Percentiles rank a stretch among this genome's conserved stretches.
Evolutionary conservation across 1,139 yeast genomes (phyloP).

Genomic region (Debaryomyces nepalensis): DNA sequence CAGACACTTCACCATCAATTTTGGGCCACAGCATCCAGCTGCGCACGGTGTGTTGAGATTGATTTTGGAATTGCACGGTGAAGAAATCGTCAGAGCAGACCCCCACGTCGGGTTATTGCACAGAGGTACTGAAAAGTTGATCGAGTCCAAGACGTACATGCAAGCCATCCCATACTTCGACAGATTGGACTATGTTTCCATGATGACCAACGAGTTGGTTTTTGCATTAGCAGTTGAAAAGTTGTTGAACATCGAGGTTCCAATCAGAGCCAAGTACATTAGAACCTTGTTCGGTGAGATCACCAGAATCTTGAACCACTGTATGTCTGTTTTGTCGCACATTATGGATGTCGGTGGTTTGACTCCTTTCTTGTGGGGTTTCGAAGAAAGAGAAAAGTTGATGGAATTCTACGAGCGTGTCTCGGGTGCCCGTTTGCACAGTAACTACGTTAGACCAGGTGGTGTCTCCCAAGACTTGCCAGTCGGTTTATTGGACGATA

Average conservation of each 20-base stretch:
- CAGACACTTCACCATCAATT: conserved; percentile 86
- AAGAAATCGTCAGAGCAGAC: conserved; percentile 83
- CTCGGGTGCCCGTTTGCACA: conserved; percentile 87
- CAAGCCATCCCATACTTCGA: conserved; percentile 91
- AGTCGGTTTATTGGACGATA: conserved; percentile 83
- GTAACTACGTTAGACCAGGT: conserved; percentile 90
- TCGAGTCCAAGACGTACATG: conserved; percentile 80
- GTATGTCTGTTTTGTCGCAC: conserved; percentile 86
- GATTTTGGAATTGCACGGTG: conserved; percentile 86
- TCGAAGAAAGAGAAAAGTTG: conserved; percentile 90
- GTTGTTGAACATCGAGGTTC: conserved; percentile 82
- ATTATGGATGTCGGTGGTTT: conserved; percentile 96
- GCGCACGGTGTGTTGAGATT: conserved; percentile 92
- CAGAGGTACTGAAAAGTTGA: conserved; percentile 88
- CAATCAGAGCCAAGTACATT: conserved; percentile 81
- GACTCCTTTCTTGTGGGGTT: conserved; percentile 94
- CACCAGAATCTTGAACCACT: conserved; percentile 81
- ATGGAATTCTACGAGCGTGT: conserved; percentile 95
- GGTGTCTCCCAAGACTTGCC: conserved; percentile 92
- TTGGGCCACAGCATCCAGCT: conserved; percentile 95
- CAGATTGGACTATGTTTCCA: conserved; percentile 84
- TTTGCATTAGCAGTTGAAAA: conserved; percentile 86
- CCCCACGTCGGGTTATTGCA: conserved; percentile 89
- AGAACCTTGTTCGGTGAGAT: conserved; percentile 88
- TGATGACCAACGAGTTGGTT: conserved; percentile 93